Evolutionary conservation across 2,329 filamentous ascomycete species (phyloP).

Genomic region (Periconia sp.): DNA sequence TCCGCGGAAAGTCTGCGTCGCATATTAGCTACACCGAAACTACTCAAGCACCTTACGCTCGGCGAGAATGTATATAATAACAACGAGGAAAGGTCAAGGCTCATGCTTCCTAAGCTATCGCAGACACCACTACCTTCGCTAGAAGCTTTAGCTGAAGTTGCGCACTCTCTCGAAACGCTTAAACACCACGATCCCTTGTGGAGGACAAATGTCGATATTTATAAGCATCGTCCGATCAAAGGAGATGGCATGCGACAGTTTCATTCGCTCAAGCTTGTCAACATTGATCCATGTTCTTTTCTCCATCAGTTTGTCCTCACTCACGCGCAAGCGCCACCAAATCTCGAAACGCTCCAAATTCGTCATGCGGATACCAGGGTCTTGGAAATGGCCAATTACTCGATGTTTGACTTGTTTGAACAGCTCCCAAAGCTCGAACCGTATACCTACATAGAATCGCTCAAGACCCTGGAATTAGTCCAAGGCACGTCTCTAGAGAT

Average conservation of each 20-base stretch:
- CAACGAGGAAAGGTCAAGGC: slow-evolving; percentile 7
- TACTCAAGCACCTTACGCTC: slow-evolving; percentile 37
- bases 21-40: slow-evolving; percentile 36
- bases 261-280: slow-evolving; percentile 31
- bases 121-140: slow-evolving; percentile 22
- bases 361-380: slow-evolving; percentile 19
- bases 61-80: slow-evolving; percentile 43
- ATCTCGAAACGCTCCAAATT: slow-evolving; percentile 33
- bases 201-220: slow-evolving; percentile 15
- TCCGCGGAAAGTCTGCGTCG: slow-evolving; percentile 25
- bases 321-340: slow-evolving; percentile 33
- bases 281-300: slow-evolving; percentile 39
- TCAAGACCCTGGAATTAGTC: slow-evolving; percentile 34
- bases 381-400: background rate
- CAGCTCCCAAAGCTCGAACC: slow-evolving; percentile 28
- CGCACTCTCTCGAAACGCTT: slow-evolving; percentile 39
- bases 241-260: slow-evolving; percentile 41
- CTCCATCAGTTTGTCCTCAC: slow-evolving; percentile 35
- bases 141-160: slow-evolving; percentile 31
- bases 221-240: slow-evolving; percentile 20
- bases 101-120: slow-evolving; percentile 22
- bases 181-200: slow-evolving; percentile 34
- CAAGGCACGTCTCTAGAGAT: slow-evolving; percentile 24
- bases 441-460: slow-evolving; percentile 32
- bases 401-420: slow-evolving; percentile 34